Percentiles rank a stretch among this genome's conserved stretches.
Conservation (phyloP, 2,329 filamentous ascomycete genomes). For the Paecilomyces sp. region DNA sequence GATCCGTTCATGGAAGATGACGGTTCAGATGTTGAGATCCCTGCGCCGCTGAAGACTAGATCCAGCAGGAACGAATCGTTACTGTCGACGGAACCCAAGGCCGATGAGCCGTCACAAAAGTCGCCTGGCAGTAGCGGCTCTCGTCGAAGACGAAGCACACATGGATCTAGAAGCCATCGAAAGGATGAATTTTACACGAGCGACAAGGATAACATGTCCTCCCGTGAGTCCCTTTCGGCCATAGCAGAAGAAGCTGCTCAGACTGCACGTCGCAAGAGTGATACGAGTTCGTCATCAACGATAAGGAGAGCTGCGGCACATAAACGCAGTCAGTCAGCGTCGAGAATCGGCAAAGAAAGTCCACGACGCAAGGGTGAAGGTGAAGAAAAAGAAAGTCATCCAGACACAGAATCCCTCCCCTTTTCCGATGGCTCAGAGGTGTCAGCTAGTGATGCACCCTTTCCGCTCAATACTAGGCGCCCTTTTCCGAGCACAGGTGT, state of each 20-base stretch:
- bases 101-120: neutral
- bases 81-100: neutral
- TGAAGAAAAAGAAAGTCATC: slow-evolving; percentile 10
- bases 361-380: slow-evolving; percentile 16
- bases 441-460: slow-evolving; percentile 28
- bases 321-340: slow-evolving; percentile 7
- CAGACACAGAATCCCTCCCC: slow-evolving; percentile 19
- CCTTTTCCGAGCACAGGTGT: slow-evolving; percentile 47
- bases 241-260: neutral
- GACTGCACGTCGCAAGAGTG: slow-evolving; percentile 3
- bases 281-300: slow-evolving; percentile 12
- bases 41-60: slow-evolving; percentile 35
- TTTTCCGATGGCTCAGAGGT: slow-evolving; percentile 32
- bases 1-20: slow-evolving; percentile 47
- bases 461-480: slow-evolving; percentile 35
- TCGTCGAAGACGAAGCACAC: neutral
- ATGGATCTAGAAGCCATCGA: neutral
- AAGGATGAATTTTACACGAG: neutral
- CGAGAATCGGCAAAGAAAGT: slow-evolving; percentile 12
- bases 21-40: slow-evolving; percentile 27
- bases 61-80: slow-evolving; percentile 26
- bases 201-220: neutral
- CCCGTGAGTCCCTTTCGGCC: neutral
- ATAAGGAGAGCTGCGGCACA: slow-evolving; percentile 18
- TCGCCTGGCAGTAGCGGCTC: neutral